Percentiles rank a stretch among this genome's conserved stretches.
These are phyloP conservation scores for Taphrina communis DNA, from an alignment of 1,139 yeast genomes.

Conservation along the genomic window DNA sequence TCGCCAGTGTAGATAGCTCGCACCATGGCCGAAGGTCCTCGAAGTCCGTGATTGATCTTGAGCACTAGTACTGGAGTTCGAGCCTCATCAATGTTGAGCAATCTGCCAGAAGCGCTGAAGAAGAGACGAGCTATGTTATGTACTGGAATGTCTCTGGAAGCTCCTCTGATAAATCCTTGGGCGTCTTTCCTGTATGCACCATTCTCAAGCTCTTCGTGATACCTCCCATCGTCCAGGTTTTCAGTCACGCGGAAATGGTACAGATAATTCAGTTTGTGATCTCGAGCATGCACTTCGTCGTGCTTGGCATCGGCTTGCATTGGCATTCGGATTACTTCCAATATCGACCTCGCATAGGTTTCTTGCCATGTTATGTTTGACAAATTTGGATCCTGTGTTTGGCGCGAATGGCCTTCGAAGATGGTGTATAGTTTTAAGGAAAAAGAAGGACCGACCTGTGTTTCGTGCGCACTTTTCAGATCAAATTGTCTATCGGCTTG, in stretches of 20 bases:
- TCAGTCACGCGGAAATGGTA: slow-evolving; percentile 63
- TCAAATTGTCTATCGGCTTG: slow-evolving; percentile 54
- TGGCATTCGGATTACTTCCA: slow-evolving; percentile 54
- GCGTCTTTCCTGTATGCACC: slow-evolving; percentile 47
- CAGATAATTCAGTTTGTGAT: slow-evolving; percentile 49
- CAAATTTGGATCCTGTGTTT: slow-evolving; percentile 24
- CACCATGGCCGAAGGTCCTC: slow-evolving; percentile 42
- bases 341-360: slow-evolving; percentile 64
- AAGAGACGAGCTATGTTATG: slow-evolving; percentile 57
- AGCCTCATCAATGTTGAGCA: slow-evolving; percentile 68
- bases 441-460: slow-evolving; percentile 67
- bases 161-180: slow-evolving; percentile 50
- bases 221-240: slow-evolving; percentile 73
- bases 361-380: slow-evolving; percentile 68
- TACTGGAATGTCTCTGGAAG: slow-evolving; percentile 54
- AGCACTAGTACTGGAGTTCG: slow-evolving; percentile 72
- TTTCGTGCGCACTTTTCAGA: slow-evolving; percentile 6
- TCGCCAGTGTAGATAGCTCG: slow-evolving; percentile 37
- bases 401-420: slow-evolving; percentile 61
- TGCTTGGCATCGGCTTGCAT: slow-evolving; percentile 31
- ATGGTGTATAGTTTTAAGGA: slow-evolving; percentile 66
- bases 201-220: slow-evolving; percentile 64
- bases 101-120: slow-evolving; percentile 74
- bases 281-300: slow-evolving; percentile 19
- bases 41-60: slow-evolving; percentile 55